A percentile compares a stretch with the other conserved stretches of the same genome.
Evolutionary conservation across 768 basidiomycete species (phyloP).

Genomic region (Hericium alpestre): DNA sequence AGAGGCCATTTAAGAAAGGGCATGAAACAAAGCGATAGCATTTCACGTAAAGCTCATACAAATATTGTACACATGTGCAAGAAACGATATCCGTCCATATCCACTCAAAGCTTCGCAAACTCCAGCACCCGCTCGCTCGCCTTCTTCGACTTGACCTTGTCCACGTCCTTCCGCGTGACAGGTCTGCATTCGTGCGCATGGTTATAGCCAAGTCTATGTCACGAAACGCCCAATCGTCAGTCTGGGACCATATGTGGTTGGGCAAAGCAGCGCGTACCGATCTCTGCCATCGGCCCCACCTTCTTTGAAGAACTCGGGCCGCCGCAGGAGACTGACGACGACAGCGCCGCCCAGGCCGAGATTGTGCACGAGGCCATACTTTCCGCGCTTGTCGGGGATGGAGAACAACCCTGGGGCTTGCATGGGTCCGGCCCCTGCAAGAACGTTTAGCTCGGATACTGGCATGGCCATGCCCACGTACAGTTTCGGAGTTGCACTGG

Average conservation of each 20-base stretch:
- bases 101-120: conserved; percentile 29
- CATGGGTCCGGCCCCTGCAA: conserved; percentile 73
- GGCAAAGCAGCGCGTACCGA: conserved; percentile 31
- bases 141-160: conserved; percentile 66
- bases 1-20: neutral
- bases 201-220: conserved; percentile 63
- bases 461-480: conserved; percentile 16
- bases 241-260: neutral
- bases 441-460: neutral
- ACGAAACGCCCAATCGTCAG: neutral
- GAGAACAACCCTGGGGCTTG: conserved; percentile 66
- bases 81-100: neutral
- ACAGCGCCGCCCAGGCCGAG: conserved; percentile 75
- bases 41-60: neutral
- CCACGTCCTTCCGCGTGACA: conserved; percentile 52
- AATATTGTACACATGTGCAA: neutral
- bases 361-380: conserved; percentile 76
- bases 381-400: conserved; percentile 52
- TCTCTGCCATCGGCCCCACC: conserved; percentile 59
- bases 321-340: conserved; percentile 63
- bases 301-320: conserved; percentile 65
- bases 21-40: neutral
- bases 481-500: conserved; percentile 70
- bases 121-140: conserved; percentile 35
- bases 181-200: conserved; percentile 60